Conservation (phyloP, 805 yeast genomes). For the Huiozyma sinensis region DNA sequence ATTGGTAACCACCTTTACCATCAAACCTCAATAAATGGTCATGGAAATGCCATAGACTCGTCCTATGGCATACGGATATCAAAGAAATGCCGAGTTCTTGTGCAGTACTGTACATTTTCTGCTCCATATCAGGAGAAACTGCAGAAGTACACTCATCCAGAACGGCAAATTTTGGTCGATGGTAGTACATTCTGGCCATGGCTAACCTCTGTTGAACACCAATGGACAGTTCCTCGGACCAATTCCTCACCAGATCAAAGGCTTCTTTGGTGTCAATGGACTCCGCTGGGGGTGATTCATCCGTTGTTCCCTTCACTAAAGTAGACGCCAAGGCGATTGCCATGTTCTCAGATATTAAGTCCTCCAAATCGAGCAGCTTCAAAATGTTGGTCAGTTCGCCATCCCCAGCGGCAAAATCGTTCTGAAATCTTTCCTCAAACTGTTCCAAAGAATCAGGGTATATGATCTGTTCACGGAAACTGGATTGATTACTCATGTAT, state of each 20-base stretch:
- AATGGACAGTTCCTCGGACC: constrained; percentile 81
- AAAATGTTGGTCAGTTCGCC: constrained; percentile 43
- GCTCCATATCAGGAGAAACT: constrained; percentile 84
- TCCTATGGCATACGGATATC: constrained; percentile 84
- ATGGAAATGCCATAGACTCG: constrained; percentile 90
- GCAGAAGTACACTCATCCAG: constrained; percentile 94
- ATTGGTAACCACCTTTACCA: constrained; percentile 65
- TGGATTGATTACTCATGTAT: constrained; percentile 53
- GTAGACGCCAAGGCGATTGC: constrained; percentile 25
- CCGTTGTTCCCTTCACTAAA: not conserved
- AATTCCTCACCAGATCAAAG: constrained; percentile 59
- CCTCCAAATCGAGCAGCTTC: constrained; percentile 47
- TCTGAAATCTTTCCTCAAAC: constrained; percentile 31
- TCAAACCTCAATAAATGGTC: constrained; percentile 71
- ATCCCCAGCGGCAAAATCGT: constrained; percentile 28
- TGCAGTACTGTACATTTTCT: constrained; percentile 77
- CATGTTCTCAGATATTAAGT: constrained; percentile 39
- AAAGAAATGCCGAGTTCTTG: constrained; percentile 69
- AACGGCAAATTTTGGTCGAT: constrained; percentile 86
- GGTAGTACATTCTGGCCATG: constrained; percentile 86
- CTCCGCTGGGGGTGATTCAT: not conserved
- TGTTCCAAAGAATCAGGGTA: constrained; percentile 69
- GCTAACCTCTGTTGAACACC: constrained; percentile 93
- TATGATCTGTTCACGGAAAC: constrained; percentile 78
- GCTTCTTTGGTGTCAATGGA: constrained; percentile 34